These are phyloP conservation scores for Clonostachys byssicola DNA, from an alignment of 2,329 filamentous ascomycete species.

Conservation along the genomic window DNA sequence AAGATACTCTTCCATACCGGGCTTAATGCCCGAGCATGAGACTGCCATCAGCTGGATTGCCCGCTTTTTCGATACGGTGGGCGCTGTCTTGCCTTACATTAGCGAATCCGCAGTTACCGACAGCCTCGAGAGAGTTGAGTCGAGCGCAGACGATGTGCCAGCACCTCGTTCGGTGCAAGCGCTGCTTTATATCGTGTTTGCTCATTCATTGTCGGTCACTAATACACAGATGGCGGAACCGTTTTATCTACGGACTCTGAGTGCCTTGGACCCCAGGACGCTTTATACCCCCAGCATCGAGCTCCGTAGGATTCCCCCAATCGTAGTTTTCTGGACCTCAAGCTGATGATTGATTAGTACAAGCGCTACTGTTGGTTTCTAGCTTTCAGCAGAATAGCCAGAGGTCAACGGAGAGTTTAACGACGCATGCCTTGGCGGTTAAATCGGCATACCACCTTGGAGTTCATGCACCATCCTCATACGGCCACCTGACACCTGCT, in stretches of 20 bases:
- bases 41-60: constrained; percentile 9
- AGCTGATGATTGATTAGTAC: constrained; percentile 10
- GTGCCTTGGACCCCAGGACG: constrained; percentile 15
- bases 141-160: constrained; percentile 4
- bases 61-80: constrained; percentile 19
- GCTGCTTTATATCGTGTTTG: constrained; percentile 18
- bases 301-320: constrained; percentile 3
- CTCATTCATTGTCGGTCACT: constrained; percentile 14
- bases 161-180: constrained; percentile 8
- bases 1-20: neutral
- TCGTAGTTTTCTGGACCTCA: neutral
- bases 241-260: constrained; percentile 16
- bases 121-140: constrained; percentile 9
- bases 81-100: constrained; percentile 15
- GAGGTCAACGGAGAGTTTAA: constrained; percentile 21
- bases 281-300: constrained; percentile 12
- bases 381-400: constrained; percentile 27
- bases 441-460: constrained; percentile 24
- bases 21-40: neutral
- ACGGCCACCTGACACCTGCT: constrained; percentile 9
- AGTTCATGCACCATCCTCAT: constrained; percentile 20
- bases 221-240: constrained; percentile 12
- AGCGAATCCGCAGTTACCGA: constrained; percentile 10
- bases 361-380: constrained; percentile 20
- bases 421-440: constrained; percentile 20